Percentiles rank a stretch among this genome's conserved stretches.
These are phyloP conservation scores for Arthrobotrys pseudoclavata DNA, from an alignment of 2,329 filamentous ascomycete genomes.

Conservation along the genomic window DNA sequence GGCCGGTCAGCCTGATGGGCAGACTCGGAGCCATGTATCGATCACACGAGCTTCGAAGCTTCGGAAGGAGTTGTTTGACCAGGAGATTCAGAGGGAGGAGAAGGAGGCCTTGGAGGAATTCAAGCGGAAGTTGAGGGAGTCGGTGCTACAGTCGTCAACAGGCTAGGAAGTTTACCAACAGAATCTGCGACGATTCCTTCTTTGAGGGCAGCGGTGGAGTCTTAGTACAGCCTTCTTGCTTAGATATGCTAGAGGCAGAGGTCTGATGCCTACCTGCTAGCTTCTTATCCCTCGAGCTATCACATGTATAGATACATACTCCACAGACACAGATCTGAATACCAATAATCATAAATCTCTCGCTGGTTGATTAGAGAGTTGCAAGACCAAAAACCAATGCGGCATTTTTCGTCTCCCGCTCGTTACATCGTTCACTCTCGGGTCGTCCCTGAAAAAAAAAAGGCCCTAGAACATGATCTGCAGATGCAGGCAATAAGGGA, in stretches of 20 bases:
- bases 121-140: conserved; percentile 58
- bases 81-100: conserved; percentile 55
- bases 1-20: conserved; percentile 39
- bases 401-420: conserved; percentile 43
- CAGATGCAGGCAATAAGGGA: conserved; percentile 48
- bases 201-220: background rate
- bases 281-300: conserved; percentile 34
- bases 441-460: conserved; percentile 31
- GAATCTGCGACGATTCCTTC: background rate
- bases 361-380: conserved; percentile 7
- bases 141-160: conserved; percentile 43
- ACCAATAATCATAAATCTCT: conserved; percentile 9
- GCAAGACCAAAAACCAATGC: conserved; percentile 35
- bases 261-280: conserved; percentile 28
- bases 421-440: background rate
- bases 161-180: background rate
- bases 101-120: conserved; percentile 56
- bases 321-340: conserved; percentile 1
- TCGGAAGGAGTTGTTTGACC: conserved; percentile 54
- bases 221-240: background rate
- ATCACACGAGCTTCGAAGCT: conserved; percentile 46
- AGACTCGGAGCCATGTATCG: conserved; percentile 40
- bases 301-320: conserved; percentile 1
- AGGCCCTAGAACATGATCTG: conserved; percentile 43
- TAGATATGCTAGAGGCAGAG: background rate